A percentile compares a stretch with the other conserved stretches of the same genome.
Conservation (phyloP, 768 basidiomycete genomes). For the Bullera alba region DNA sequence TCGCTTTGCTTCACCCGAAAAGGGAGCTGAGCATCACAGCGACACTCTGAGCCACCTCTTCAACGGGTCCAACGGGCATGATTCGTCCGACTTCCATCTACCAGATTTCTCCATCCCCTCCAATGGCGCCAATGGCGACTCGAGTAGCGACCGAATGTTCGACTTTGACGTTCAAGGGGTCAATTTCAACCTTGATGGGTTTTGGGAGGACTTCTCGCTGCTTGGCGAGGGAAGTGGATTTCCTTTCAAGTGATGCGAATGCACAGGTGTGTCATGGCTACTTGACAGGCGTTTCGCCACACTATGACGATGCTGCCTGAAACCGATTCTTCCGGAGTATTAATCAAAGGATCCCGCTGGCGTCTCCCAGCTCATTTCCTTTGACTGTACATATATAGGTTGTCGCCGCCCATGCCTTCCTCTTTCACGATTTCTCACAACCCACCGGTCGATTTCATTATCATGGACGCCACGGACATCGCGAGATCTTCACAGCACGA, state of each 20-base stretch:
- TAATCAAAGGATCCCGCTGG: too few species aligned
- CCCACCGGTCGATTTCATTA: too few species aligned
- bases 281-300: too few species aligned
- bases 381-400: too few species aligned
- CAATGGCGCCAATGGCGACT: not conserved
- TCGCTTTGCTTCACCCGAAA: conserved; percentile 22
- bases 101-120: not conserved
- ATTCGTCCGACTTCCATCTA: not conserved
- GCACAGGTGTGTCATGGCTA: too few species aligned
- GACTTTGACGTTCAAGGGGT: conserved; percentile 34
- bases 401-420: too few species aligned
- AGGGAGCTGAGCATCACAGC: conserved; percentile 2
- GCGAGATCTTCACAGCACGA: too few species aligned
- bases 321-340: too few species aligned
- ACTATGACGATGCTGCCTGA: too few species aligned
- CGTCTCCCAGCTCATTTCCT: too few species aligned
- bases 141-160: conserved; percentile 16
- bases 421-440: too few species aligned
- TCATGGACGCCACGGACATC: too few species aligned
- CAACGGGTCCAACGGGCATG: not conserved
- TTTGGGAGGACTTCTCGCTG: conserved; percentile 36
- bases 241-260: conserved; percentile 21
- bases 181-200: conserved; percentile 34
- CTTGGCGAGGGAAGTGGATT: conserved; percentile 27
- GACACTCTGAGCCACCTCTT: not conserved